Base-by-base conservation (phyloP, 1,284 basidiomycete species). In the Heliocybe sulcata region DNA sequence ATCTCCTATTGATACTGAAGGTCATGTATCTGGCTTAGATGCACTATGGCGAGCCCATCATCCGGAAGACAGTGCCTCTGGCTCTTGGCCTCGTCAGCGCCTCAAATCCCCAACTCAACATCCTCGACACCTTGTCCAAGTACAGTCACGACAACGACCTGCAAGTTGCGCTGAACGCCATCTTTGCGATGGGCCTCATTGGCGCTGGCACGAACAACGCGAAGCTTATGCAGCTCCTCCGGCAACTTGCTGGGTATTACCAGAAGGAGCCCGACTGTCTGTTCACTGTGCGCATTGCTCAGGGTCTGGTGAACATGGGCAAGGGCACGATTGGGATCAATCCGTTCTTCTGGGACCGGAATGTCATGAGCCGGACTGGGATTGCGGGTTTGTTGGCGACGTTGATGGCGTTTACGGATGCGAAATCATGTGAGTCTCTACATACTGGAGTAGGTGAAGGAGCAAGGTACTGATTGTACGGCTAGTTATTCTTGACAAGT, bases 101-200 rank as follows among this genome's bases (percentile, higher is more conserved):
- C 16, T 99, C 97, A 54, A 98, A 99, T 72, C 97, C 97, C 16
- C 90, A 93, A 71, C 81, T 98, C n/a, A 79, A 90, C 27, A 90
- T 99, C 59, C 85, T 99, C 61, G 97, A 99, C 71, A 98, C 94
- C 0, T 84, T 99, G 6, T 98, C 95, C n/a, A 98, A 97, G 70
- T 99, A 99, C 76, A 97, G 94, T 61, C 97, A 99, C 77, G 97
- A 99, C 77, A 95, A 90, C 65, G 97, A 99, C 71, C 85, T 98
- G 35, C 82, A 86, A 55, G 97, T 99, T 14, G 97, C 96, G 0
- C 81, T 95, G 56, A 99, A 98, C 66, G 92, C 97, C 25, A 99
- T 99, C 70, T 89, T 99, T 61, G 95, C 96, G 2, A 99, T 99
- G 96, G 97, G 97, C 63, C 80, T 99, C 19, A 91, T 99, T 53